Percentiles rank a stretch among this genome's conserved stretches.
Conservation (phyloP, 495 filamentous ascomycete genomes). For the Penicillium herquei region DNA sequence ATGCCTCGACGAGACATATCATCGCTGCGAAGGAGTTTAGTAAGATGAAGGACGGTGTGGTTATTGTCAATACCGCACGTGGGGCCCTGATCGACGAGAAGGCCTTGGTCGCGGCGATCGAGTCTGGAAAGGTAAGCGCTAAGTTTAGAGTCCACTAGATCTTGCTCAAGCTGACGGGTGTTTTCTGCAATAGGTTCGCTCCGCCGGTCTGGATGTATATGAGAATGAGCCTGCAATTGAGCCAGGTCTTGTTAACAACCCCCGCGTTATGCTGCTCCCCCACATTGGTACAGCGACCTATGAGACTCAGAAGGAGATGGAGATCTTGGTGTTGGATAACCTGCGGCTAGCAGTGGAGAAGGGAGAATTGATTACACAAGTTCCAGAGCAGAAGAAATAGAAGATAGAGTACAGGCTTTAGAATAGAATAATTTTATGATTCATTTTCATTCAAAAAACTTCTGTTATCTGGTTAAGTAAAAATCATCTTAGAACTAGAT, state of each 20-base stretch:
- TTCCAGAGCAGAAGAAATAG: conserved; percentile 62
- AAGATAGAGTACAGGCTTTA: background rate
- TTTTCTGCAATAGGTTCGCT: conserved; percentile 37
- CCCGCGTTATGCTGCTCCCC: conserved; percentile 69
- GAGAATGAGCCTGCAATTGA: conserved; percentile 76
- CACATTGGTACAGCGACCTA: conserved; percentile 75
- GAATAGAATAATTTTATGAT: background rate
- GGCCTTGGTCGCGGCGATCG: conserved; percentile 68
- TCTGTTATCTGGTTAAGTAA: no score
- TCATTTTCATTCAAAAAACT: background rate
- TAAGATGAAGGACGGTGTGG: conserved; percentile 74
- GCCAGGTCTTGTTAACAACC: conserved; percentile 65
- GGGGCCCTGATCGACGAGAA: conserved; percentile 77
- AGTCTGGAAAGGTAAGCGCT: conserved; percentile 60
- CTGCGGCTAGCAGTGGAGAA: conserved; percentile 60
- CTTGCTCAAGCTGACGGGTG: background rate
- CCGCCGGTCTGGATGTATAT: conserved; percentile 73
- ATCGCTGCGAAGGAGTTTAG: conserved; percentile 63
- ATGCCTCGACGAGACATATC: conserved; percentile 64
- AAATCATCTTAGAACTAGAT: no score
- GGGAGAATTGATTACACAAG: conserved; percentile 65
- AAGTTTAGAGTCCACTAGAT: background rate
- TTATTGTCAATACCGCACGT: conserved; percentile 80
- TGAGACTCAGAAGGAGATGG: conserved; percentile 74
- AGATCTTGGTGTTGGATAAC: conserved; percentile 69